Percentiles rank a stretch among this genome's conserved stretches.
phyloP scores from a whole-genome alignment of 192 early-diverging fungal genomes.

The Entomortierella lignicola region DNA sequence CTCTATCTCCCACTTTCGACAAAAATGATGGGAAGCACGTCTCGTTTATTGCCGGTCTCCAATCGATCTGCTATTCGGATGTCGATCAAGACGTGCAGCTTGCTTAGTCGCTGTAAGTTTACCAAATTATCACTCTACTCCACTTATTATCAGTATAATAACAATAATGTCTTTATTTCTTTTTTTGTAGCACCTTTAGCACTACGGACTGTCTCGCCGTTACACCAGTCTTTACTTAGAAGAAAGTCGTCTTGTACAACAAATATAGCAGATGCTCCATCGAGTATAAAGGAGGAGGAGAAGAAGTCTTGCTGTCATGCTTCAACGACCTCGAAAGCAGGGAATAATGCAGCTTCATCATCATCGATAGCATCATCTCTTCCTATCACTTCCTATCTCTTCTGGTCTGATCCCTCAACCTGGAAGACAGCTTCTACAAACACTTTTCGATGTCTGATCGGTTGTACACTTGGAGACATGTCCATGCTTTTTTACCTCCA shows the following conservation, averaged over 20 bases:
- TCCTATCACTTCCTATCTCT: constrained; percentile 23
- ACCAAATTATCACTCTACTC: not conserved
- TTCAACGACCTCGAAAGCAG: not conserved
- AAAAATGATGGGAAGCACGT: not conserved
- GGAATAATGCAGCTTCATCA: too few relatives aligned
- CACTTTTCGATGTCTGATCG: constrained; percentile 65
- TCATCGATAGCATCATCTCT: not conserved
- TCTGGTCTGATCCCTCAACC: constrained; percentile 55
- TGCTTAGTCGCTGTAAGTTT: not conserved
- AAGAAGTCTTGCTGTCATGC: not conserved
- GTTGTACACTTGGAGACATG: constrained; percentile 66
- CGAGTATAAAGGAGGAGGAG: not conserved
- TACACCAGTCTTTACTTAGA: not conserved
- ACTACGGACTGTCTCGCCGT: not conserved
- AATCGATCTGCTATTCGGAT: not conserved
- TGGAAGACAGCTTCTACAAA: constrained; percentile 61
- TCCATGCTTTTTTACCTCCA: constrained; percentile 66
- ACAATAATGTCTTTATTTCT: not conserved
- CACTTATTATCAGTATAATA: not conserved
- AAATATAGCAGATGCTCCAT: not conserved
- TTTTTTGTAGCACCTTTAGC: not conserved
- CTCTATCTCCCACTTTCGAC: not conserved
- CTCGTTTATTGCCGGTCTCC: not conserved
- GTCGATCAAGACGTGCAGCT: not conserved
- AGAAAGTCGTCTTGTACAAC: not conserved